These are phyloP conservation scores for Inosperma sp. DNA, from an alignment of 768 basidiomycete genomes.

Conservation along the genomic window DNA sequence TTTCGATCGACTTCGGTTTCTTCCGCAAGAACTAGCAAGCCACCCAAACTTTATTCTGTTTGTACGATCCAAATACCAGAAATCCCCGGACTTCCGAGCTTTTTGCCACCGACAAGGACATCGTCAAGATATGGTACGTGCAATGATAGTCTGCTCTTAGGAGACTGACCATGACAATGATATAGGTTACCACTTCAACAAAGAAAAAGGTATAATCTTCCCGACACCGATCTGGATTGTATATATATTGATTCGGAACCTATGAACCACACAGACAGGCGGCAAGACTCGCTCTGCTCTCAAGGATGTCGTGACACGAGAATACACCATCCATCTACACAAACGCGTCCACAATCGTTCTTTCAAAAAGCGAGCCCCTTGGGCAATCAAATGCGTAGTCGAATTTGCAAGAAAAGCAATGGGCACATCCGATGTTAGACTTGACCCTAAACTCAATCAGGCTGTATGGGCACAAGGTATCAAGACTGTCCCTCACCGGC, in stretches of 20 bases:
- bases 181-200: slow-evolving; percentile 45
- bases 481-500: slow-evolving; percentile 87
- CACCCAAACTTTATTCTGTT: slow-evolving; percentile 54
- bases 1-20: neutral
- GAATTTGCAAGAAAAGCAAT: slow-evolving; percentile 91
- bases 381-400: slow-evolving; percentile 92
- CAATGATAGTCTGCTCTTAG: neutral
- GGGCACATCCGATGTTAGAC: slow-evolving; percentile 90
- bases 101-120: slow-evolving; percentile 52
- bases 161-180: slow-evolving; percentile 4
- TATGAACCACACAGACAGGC: slow-evolving; percentile 41
- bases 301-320: slow-evolving; percentile 95
- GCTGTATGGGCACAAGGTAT: slow-evolving; percentile 91
- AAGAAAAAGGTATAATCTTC: slow-evolving; percentile 52
- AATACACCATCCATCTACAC: slow-evolving; percentile 98
- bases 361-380: slow-evolving; percentile 97
- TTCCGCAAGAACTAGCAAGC: slow-evolving; percentile 41
- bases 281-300: slow-evolving; percentile 95
- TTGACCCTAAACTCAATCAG: slow-evolving; percentile 97
- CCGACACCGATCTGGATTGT: neutral
- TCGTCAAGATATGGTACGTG: slow-evolving; percentile 69
- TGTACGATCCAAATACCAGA: slow-evolving; percentile 39
- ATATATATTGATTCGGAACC: slow-evolving; percentile 1
- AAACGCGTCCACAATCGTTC: slow-evolving; percentile 88
- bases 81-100: slow-evolving; percentile 33